Evolutionary conservation across 1,139 yeast species (phyloP), one percentile per base, ranked within the genome.

Genomic region (Sugiyamaella paludigena): DNA sequence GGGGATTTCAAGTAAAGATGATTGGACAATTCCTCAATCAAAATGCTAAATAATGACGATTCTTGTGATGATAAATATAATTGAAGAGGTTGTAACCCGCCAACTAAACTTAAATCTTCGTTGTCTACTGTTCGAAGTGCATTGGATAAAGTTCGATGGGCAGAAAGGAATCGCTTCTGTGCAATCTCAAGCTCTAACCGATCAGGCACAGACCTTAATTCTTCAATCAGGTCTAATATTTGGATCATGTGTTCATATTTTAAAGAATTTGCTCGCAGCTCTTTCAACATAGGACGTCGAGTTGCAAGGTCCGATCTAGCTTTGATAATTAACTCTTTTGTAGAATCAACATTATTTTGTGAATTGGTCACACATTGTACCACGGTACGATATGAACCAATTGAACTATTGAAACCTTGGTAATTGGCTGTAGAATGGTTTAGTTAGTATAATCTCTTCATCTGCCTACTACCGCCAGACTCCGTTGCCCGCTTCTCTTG

Each of bases 381-480:
- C 2, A 83, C 75, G 29, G 76, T 70, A 48, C 87, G 81, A 62
- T 85, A 87, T 0, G 89, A 82, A 1, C 94, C 94, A 47, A 87
- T 80, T 53, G 89, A 82, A 55, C 82, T 83, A 64, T 87, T 89
- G 70, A 91, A 91, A 1, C 87, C 82, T 64, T 87, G 94, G 65
- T 85, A 86, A 63, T 91, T 86, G 38, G 51, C 58, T 51, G 30
- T 2, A 4, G 24, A 19, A 19, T 19, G 5, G 11, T 29, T 29
- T 10, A 19, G 24, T 19, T 19, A 19, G 24, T 19, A 19, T 19
- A 19, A 19, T 3, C 5, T 19, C 24, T 19, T 19, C 24, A 19
- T 5, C 5, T 19, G n/a, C n/a, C n/a, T n/a, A n/a, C n/a, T n/a
- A n/a, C n/a, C n/a, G n/a, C n/a, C n/a, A n/a, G n/a, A n/a, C n/a